A percentile compares a stretch with the other conserved stretches of the same genome.
These are phyloP conservation scores for Calonectria henricotiae DNA, from an alignment of 2,329 filamentous ascomycete species.

Conservation along the genomic window DNA sequence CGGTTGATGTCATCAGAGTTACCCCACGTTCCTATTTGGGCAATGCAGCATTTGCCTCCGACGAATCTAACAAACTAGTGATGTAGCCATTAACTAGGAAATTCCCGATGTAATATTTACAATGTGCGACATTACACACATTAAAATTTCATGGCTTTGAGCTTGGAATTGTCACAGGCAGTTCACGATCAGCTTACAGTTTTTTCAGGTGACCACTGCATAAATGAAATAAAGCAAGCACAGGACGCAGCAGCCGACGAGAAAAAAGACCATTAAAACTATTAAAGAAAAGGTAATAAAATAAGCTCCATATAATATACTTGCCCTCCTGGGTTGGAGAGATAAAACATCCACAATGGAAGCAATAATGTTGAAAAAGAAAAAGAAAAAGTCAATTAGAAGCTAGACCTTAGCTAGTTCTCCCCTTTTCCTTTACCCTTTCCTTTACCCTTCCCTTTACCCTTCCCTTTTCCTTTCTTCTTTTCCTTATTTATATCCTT, in stretches of 20 bases:
- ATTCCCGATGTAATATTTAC: background rate
- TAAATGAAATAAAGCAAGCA: background rate
- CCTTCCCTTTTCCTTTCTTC: too few species aligned
- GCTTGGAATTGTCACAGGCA: background rate
- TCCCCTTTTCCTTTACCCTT: too few species aligned
- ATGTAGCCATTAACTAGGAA: background rate
- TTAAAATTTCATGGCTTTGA: too few species aligned
- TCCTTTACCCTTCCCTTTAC: too few species aligned
- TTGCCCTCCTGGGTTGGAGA: too few species aligned
- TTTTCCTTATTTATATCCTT: too few species aligned
- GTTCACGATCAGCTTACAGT: background rate
- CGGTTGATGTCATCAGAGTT: conserved; percentile 35
- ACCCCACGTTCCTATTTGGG: conserved; percentile 37
- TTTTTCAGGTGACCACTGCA: background rate
- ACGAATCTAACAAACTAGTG: background rate
- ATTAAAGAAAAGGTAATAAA: too few species aligned
- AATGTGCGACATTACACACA: background rate
- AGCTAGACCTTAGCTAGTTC: too few species aligned
- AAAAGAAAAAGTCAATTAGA: too few species aligned
- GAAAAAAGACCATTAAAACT: background rate
- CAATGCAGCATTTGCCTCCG: conserved; percentile 6
- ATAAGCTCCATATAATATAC: too few species aligned
- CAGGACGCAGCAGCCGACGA: background rate
- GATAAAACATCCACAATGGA: too few species aligned
- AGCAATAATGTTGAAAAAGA: too few species aligned